phyloP scores from a whole-genome alignment of 1,139 yeast genomes.

The Entelexis paramagnoliae region DNA sequence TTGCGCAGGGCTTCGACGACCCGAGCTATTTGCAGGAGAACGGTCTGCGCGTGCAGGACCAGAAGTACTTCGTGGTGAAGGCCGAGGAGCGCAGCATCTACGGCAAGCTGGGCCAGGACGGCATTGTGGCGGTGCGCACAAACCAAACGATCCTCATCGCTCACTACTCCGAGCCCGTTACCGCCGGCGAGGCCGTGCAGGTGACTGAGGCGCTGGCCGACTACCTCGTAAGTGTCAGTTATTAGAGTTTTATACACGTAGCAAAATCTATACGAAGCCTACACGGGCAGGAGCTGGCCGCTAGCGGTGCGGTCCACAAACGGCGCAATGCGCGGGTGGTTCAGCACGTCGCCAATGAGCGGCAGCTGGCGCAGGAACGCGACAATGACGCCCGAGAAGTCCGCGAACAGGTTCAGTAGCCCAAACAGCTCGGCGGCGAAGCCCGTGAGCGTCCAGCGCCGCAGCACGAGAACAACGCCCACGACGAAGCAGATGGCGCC shows the following conservation, averaged over 20 bases:
- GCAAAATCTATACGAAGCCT: conserved; percentile 8
- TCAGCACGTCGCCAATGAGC: conserved; percentile 71
- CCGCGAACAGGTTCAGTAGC: conserved; percentile 80
- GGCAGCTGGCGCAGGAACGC: conserved; percentile 84
- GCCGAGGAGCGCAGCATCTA: conserved; percentile 91
- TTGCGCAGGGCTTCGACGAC: conserved; percentile 73
- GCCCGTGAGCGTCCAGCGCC: conserved; percentile 73
- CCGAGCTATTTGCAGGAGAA: conserved; percentile 68
- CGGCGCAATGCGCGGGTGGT: conserved; percentile 78
- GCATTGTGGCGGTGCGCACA: conserved; percentile 84
- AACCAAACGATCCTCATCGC: conserved; percentile 85
- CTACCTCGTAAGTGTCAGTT: conserved; percentile 78
- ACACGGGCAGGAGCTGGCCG: conserved; percentile 54
- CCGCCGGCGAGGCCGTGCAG: conserved; percentile 90
- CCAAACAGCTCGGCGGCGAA: conserved; percentile 80
- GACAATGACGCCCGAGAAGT: conserved; percentile 82
- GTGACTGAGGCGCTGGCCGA: conserved; percentile 93
- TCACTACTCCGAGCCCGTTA: conserved; percentile 75
- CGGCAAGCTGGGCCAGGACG: conserved; percentile 83
- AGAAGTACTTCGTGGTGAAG: conserved; percentile 76
- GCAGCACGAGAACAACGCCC: conserved; percentile 66
- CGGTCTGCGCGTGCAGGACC: conserved; percentile 77
- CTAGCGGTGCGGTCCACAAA: conserved; percentile 52
- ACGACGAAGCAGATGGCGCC: conserved; percentile 69
- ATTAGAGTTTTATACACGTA: conserved; percentile 35